Percentiles rank a stretch among this genome's conserved stretches.
These are phyloP conservation scores for Magnusiomyces suaveolens DNA, from an alignment of 1,139 yeast genomes.

Conservation along the genomic window DNA sequence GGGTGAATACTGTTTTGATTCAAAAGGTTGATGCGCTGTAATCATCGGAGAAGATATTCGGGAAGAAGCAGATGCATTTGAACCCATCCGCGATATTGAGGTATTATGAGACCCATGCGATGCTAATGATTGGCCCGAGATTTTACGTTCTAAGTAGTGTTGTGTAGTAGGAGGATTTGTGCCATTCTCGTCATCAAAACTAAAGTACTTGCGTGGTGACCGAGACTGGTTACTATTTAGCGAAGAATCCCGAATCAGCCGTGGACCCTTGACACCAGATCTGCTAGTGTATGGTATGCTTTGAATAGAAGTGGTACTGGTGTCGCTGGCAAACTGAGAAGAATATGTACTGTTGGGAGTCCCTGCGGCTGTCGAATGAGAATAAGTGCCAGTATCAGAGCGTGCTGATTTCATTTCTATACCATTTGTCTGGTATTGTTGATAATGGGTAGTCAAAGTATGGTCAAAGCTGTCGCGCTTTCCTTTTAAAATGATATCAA, in stretches of 20 bases:
- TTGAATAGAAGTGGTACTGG: background rate
- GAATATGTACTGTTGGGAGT: background rate
- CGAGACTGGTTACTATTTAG: slow-evolving; percentile 2
- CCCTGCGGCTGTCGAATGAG: background rate
- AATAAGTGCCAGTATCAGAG: background rate
- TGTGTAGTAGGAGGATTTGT: background rate
- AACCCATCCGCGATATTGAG: background rate
- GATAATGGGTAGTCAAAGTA: background rate
- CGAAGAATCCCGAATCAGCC: slow-evolving; percentile 11
- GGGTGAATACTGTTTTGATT: background rate
- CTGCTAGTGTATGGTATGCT: background rate
- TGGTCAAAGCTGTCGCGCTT: background rate
- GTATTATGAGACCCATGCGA: background rate
- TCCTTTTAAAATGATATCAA: slow-evolving; percentile 6
- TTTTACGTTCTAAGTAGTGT: background rate
- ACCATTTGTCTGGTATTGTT: background rate
- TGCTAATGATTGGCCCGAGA: background rate
- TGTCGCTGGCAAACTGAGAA: background rate
- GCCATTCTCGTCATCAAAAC: slow-evolving; percentile 5
- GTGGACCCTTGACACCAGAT: slow-evolving; percentile 10
- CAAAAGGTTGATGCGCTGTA: background rate
- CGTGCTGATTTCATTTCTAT: background rate
- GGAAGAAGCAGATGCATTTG: background rate
- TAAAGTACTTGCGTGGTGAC: slow-evolving; percentile 5
- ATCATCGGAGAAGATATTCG: background rate